Evolutionary conservation across 345 rosid genomes (phyloP), one percentile per base, ranked within the genome.

Genomic region (Citrus hindsii): DNA sequence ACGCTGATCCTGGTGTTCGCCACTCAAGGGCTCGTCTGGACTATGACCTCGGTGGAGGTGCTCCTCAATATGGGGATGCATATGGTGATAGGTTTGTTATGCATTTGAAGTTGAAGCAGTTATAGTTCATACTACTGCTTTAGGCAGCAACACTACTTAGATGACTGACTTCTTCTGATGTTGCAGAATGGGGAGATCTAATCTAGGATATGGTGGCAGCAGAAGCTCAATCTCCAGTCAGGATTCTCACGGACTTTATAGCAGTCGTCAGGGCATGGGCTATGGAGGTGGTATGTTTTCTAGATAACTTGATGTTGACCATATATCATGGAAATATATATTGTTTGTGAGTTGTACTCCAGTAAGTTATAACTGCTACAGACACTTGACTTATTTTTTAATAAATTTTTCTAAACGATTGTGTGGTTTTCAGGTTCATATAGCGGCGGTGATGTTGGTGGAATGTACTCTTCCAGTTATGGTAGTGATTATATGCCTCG

Each of bases 11-110:
- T 0, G 84, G 87, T 73, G 78, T 86, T 69, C 95, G 97, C 61
- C 97, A 89, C 81, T 89, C 98, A 3, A 96, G 99, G 85, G 87
- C 99, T 56, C 95, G 98, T 67, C 69, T 96, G 80, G 99, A 96
- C 83, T 94, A 94, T 83, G 97, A 96, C 63, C 82, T 87, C 67
- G 82, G 85, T 74, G 79, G 88, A 13, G 81, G 87, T 81, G 83
- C 94, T 70, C 87, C 97, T 82, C 94, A 88, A 25, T 96, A 94
- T 74, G 91, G 81, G 10, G 99, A 96, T 77, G 85, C 93, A 60
- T 96, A 91, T 76, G 87, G 89, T 69, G 98, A 96, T 81, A 89
- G 98, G 99, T 96, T 76, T 74, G 37, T 77, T 69, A 25, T 53
- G 24, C 24, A 27, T 46, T 74, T 40, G 27, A 76, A 37, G 63